A percentile compares a stretch with the other conserved stretches of the same genome.
phyloP scores from a whole-genome alignment of 805 yeast species.

The Candida wancherniae region DNA sequence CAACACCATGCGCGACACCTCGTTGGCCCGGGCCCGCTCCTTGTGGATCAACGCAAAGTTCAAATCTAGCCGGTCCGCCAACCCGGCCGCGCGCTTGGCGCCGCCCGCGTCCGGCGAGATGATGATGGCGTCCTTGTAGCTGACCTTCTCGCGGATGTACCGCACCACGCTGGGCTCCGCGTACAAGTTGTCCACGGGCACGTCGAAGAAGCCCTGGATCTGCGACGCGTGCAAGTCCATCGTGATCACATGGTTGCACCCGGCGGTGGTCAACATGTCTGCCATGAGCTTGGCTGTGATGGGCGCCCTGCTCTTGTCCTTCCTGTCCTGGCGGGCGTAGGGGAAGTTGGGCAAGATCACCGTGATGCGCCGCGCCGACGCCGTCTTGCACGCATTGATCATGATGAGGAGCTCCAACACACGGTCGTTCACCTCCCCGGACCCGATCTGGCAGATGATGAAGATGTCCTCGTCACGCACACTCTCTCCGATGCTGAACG shows the following conservation, averaged over 20 bases:
- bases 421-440: conserved; percentile 69
- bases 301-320: conserved; percentile 81
- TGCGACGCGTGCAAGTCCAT: conserved; percentile 89
- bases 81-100: conserved; percentile 81
- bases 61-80: conserved; percentile 74
- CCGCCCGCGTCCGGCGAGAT: conserved; percentile 91
- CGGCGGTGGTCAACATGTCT: conserved; percentile 75
- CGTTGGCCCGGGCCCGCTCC: conserved; percentile 79
- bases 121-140: conserved; percentile 60
- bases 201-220: conserved; percentile 79
- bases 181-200: conserved; percentile 78
- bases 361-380: conserved; percentile 77
- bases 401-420: conserved; percentile 70
- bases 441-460: conserved; percentile 74
- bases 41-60: conserved; percentile 82
- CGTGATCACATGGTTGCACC: conserved; percentile 81
- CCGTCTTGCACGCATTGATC: conserved; percentile 79
- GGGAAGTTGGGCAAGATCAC: conserved; percentile 82
- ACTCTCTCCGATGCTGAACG: conserved; percentile 73
- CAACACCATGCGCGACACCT: conserved; percentile 76
- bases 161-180: conserved; percentile 80
- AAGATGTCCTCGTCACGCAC: conserved; percentile 82
- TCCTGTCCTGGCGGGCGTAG: conserved; percentile 85
- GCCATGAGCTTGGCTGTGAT: conserved; percentile 84
- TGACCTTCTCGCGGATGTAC: conserved; percentile 61